Evolutionary conservation across 306 rosid species (phyloP), one percentile per base, ranked within the genome.

Genomic region (Biancaea sappan): DNA sequence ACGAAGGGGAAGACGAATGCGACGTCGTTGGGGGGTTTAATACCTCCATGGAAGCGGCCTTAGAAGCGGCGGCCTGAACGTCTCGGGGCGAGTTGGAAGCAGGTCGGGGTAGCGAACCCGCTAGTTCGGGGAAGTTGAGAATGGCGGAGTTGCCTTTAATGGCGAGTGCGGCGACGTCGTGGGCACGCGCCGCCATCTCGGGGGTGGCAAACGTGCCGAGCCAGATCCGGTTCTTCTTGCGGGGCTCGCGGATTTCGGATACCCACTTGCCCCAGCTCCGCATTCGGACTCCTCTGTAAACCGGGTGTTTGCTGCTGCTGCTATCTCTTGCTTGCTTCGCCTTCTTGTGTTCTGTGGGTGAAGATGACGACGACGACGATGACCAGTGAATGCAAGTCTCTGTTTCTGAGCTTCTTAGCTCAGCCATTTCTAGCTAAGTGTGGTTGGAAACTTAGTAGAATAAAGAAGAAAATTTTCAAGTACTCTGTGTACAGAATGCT

Each of bases 131-230:
- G 83, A 94, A 94, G 90, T 94, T 94, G 73, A 94, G 98, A 73
- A 91, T 88, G 18, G 97, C 97, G 0, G 99, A 84, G 64, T 77
- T 68, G 37, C 99, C 99, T 26, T 94, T 94, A 26, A 94, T 92
- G 13, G 87, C 79, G 1, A 94, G 53, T 0, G 95, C 97, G 0
- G 99, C 99, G 22, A 87, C 97, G 88, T 94, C 99, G 57, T 94
- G 99, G 1, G 99, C 99, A 79, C 99, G 95, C 38, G 99, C 99
- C 4, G 99, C 99, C 99, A 94, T 94, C 81, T 94, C 97, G 0
- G 99, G 84, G 0, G 97, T 90, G 11, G 93, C 86, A 79, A 87
- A 94, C 3, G 99, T 94, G 0, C 99, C 99, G 0, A 94, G 90
- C 99, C 99, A 94, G 89, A 94, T 94, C 86, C 99, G 87, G 66